Evolutionary conservation across 177 flowering plant species (phyloP), one percentile per base, ranked within the genome.

Genomic region (Vitis hybrid): DNA sequence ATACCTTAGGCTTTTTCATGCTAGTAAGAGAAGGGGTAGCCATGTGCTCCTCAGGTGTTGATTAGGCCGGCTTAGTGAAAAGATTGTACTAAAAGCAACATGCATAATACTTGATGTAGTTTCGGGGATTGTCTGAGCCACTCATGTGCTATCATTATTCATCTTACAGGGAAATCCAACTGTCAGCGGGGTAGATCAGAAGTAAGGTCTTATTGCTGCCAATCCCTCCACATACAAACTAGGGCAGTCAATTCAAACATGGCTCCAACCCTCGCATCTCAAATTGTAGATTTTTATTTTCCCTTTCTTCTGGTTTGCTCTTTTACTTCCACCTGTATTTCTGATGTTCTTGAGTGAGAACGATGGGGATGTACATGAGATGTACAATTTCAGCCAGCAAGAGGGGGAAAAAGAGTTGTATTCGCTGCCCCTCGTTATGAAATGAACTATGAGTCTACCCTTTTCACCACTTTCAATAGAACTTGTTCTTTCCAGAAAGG

Each of bases 341-440:
- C 60, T 49, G 66, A 31, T 60, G 65, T 52, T 50, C 68, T 52
- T 51, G 50, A 55, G 34, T 39, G 8, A 39, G 8, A 39, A 39
- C 45, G 8, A 39, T 6, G 45, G 45, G 45, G 8, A 26, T 59
- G 15, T 13, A 60, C 6, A 59, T 59, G 69, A 71, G 70, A 9
- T 66, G 66, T 66, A 66, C 16, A 61, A 72, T 66, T 39, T 66
- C 64, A 66, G 53, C 66, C 55, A 50, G 75, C 70, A 60, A 67
- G 61, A 11, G 50, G 60, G 10, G n/a, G 58, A 29, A 20, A 15
- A 59, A 56, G 22, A 10, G 65, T 19, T 60, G 66, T 18, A 19
- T 12, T 31, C 53, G 12, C 31, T 52, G 57, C 60, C 26, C 48
- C 50, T 59, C 12, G 14, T 50, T 34, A 65, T 65, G n/a, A 12